Evolutionary conservation across 108 stramenopile genomes (phyloP).

Genomic region (Parietichytrium sp.): DNA sequence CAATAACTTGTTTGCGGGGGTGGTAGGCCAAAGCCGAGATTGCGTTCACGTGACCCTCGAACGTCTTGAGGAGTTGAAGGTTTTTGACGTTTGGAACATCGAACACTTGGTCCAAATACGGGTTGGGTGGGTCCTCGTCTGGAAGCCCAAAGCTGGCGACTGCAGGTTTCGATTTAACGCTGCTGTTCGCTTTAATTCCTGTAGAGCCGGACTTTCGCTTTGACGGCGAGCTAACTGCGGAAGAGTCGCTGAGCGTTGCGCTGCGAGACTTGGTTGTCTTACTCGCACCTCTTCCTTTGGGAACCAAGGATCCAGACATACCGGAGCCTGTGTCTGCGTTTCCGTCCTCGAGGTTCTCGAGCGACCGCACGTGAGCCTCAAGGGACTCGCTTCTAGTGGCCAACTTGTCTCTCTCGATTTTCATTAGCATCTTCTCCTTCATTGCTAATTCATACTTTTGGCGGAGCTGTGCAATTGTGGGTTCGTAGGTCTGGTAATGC

Average conservation of each 20-base stretch:
- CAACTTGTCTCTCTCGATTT: constrained; percentile 64
- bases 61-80: constrained; percentile 52
- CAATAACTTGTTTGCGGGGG: constrained; percentile 63
- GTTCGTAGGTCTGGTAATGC: constrained; percentile 66
- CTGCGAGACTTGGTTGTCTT: background rate
- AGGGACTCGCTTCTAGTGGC: constrained; percentile 53
- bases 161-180: too few species aligned
- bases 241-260: background rate
- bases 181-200: too few species aligned
- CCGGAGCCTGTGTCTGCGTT: too few species aligned
- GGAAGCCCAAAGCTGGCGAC: constrained; percentile 48
- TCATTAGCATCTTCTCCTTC: constrained; percentile 73
- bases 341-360: too few species aligned
- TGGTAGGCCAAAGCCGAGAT: constrained; percentile 62
- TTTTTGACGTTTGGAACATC: constrained; percentile 52
- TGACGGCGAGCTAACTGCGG: background rate
- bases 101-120: constrained; percentile 51
- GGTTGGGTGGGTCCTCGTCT: constrained; percentile 53
- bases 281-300: background rate
- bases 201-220: too few species aligned
- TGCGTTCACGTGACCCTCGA: constrained; percentile 63
- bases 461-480: constrained; percentile 64
- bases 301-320: background rate
- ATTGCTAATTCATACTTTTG: constrained; percentile 65
- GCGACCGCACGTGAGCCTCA: constrained; percentile 53